A percentile compares a stretch with the other conserved stretches of the same genome.
phyloP scores from a whole-genome alignment of 768 basidiomycete species.

The Agaricus sinodeliciosus region DNA sequence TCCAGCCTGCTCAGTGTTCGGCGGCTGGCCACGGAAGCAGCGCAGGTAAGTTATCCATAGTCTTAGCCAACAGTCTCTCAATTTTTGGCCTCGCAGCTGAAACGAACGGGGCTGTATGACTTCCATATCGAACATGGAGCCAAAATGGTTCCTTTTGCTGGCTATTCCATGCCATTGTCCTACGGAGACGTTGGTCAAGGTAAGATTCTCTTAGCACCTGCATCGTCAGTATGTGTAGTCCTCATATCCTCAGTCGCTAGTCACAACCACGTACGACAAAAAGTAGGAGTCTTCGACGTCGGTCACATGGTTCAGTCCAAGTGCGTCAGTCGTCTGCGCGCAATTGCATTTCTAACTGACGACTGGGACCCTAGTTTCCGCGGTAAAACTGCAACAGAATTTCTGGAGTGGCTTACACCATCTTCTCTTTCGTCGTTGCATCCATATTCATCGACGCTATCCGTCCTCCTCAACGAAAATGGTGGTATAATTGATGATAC shows the following conservation, averaged over 20 bases:
- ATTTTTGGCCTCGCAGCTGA: constrained; percentile 24
- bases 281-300: constrained; percentile 90
- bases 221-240: background rate
- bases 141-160: constrained; percentile 96
- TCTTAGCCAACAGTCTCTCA: constrained; percentile 2
- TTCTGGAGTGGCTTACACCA: constrained; percentile 88
- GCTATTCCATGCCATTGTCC: constrained; percentile 87
- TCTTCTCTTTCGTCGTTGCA: constrained; percentile 66
- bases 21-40: constrained; percentile 17
- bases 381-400: constrained; percentile 68
- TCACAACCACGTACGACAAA: constrained; percentile 81
- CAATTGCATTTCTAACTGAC: background rate
- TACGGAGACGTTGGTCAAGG: constrained; percentile 83
- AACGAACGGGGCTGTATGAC: constrained; percentile 77
- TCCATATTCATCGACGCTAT: constrained; percentile 77
- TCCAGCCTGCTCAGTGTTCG: constrained; percentile 8
- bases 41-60: constrained; percentile 12
- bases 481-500: constrained; percentile 98
- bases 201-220: constrained; percentile 18
- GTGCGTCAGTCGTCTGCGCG: constrained; percentile 32
- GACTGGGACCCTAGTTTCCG: constrained; percentile 55
- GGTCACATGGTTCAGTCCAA: constrained; percentile 97
- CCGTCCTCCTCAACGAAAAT: constrained; percentile 78
- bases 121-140: constrained; percentile 80
- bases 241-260: constrained; percentile 57